Evolutionary conservation across 1,284 basidiomycete species (phyloP).

Genomic region (Xerocomus amazonicus): DNA sequence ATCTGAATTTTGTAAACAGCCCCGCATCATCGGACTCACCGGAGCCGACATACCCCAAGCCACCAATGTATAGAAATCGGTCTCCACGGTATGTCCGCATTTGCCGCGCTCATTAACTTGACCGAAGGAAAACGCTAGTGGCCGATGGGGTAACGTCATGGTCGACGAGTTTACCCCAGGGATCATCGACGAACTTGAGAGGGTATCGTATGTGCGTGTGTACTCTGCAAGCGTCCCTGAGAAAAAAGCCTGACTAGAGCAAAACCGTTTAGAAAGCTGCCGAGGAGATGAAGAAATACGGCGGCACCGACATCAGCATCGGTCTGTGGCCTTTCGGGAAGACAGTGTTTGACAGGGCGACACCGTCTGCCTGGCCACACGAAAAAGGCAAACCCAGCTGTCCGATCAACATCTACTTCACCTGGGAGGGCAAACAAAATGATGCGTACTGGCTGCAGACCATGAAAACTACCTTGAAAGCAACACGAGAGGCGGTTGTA

Average conservation of each 20-base stretch:
- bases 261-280: background rate
- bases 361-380: conserved; percentile 27
- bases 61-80: background rate
- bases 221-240: background rate
- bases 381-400: conserved; percentile 15
- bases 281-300: background rate
- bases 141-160: conserved; percentile 1
- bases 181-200: background rate
- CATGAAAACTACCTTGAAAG: conserved; percentile 15
- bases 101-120: background rate
- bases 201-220: background rate
- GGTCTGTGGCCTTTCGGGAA: conserved; percentile 27
- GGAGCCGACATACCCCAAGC: background rate
- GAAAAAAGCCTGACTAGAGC: background rate
- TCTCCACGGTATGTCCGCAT: background rate
- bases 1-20: background rate
- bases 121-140: background rate
- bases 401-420: conserved; percentile 25
- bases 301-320: background rate
- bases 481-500: conserved; percentile 8
- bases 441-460: conserved; percentile 25
- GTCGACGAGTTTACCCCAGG: background rate
- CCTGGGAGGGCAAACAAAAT: conserved; percentile 22
- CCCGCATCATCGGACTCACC: background rate
- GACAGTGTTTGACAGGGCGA: conserved; percentile 25